Conservation (phyloP, 1,139 yeast species). For the Yamadazyma diospyri region DNA sequence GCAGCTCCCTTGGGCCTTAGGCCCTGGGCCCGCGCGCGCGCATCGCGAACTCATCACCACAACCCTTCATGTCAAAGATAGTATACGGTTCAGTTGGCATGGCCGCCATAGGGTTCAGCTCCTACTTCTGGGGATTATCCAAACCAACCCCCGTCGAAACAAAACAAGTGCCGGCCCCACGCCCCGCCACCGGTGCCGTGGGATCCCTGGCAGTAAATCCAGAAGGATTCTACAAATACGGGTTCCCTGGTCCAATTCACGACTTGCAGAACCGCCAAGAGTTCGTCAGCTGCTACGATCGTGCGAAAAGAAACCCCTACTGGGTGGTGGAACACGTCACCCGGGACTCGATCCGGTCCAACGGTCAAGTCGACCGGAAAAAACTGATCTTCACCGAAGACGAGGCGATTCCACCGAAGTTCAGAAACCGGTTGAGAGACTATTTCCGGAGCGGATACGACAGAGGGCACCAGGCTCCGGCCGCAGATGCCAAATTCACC, state of each 20-base stretch:
- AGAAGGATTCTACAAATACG: constrained; percentile 76
- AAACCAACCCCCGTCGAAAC: constrained; percentile 16
- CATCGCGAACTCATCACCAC: too few relatives aligned
- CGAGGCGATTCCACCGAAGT: constrained; percentile 71
- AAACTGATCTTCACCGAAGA: constrained; percentile 85
- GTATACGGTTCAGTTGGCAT: constrained; percentile 29
- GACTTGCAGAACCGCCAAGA: constrained; percentile 73
- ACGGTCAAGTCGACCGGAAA: constrained; percentile 64
- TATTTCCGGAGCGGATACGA: constrained; percentile 95
- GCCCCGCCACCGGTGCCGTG: constrained; percentile 15
- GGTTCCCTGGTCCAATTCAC: constrained; percentile 92
- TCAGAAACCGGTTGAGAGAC: constrained; percentile 74
- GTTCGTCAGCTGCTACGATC: constrained; percentile 81
- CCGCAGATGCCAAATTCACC: constrained; percentile 90
- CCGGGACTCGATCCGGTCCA: constrained; percentile 54
- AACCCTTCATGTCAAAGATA: constrained; percentile 38
- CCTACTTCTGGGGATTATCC: constrained; percentile 40
- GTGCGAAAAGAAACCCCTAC: constrained; percentile 81
- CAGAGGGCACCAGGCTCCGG: constrained; percentile 97
- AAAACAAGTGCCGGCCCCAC: constrained; percentile 2
- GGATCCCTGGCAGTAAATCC: constrained; percentile 47
- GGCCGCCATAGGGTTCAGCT: constrained; percentile 40
- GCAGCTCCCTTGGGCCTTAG: too few relatives aligned
- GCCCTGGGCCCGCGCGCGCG: too few relatives aligned
- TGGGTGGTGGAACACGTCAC: constrained; percentile 92